phyloP scores from a whole-genome alignment of 2,329 filamentous ascomycete species.

The Fusarium pseudonygamai region DNA sequence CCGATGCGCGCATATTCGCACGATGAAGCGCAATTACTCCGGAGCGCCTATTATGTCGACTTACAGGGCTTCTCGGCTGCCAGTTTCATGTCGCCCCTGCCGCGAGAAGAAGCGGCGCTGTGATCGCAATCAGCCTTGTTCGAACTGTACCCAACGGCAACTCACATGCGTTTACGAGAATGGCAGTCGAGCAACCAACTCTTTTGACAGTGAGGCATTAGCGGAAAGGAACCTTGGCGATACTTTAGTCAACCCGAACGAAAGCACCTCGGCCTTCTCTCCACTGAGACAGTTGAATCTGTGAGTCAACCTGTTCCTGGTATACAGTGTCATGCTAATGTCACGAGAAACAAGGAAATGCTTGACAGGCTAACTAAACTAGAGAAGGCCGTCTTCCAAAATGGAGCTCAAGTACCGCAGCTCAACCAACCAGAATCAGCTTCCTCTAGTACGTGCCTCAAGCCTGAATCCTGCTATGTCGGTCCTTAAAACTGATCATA shows the following conservation, averaged over 20 bases:
- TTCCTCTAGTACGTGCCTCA: neutral
- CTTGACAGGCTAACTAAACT: neutral
- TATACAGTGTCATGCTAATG: neutral
- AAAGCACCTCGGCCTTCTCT: neutral
- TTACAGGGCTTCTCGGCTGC: neutral
- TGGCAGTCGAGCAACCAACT: neutral
- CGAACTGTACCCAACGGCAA: neutral
- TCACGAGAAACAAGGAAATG: neutral
- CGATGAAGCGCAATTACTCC: neutral
- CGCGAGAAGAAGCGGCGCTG: conserved; percentile 1
- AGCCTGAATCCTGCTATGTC: too few species aligned
- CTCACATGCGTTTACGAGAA: neutral
- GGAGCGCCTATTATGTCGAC: neutral
- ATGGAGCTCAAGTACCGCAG: neutral
- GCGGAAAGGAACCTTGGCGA: too few species aligned
- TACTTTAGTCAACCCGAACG: neutral
- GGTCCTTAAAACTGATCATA: neutral
- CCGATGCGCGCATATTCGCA: too few species aligned
- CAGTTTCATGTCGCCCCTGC: neutral
- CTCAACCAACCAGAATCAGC: neutral
- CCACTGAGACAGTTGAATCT: neutral
- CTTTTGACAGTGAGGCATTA: neutral
- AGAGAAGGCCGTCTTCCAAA: neutral
- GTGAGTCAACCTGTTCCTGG: neutral
- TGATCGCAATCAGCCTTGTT: conserved; percentile 7